Percentiles rank a stretch among this genome's conserved stretches.
These are phyloP conservation scores for Lipomyces sp. DNA, from an alignment of 805 yeast species.

Conservation along the genomic window DNA sequence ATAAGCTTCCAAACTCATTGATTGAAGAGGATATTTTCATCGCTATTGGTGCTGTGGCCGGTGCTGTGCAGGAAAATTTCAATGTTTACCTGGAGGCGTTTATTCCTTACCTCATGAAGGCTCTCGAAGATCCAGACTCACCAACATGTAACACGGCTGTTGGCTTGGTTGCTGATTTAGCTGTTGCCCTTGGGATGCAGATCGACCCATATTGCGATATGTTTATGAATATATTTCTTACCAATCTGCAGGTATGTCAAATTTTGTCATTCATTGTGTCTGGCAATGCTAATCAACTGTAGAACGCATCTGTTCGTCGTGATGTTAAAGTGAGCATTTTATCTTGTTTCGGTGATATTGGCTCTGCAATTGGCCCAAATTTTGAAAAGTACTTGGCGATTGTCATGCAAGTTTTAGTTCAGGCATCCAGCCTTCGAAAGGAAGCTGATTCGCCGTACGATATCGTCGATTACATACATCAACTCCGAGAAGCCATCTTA, in stretches of 20 bases:
- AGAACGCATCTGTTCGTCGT: conserved; percentile 55
- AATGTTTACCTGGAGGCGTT: conserved; percentile 78
- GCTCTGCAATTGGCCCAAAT: conserved; percentile 78
- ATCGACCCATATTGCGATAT: conserved; percentile 77
- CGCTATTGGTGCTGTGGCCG: conserved; percentile 87
- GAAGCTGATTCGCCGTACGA: conserved; percentile 65
- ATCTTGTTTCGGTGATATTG: conserved; percentile 95
- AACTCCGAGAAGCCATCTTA: conserved; percentile 82
- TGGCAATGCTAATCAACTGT: background rate
- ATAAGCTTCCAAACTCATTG: conserved; percentile 65
- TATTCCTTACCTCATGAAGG: conserved; percentile 78
- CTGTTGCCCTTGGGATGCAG: conserved; percentile 79
- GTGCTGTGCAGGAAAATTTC: conserved; percentile 74
- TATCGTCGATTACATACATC: conserved; percentile 71
- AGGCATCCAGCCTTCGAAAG: conserved; percentile 45
- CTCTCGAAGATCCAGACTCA: conserved; percentile 74
- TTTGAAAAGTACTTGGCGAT: conserved; percentile 78
- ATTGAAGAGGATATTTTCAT: conserved; percentile 94
- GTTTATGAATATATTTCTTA: conserved; percentile 82
- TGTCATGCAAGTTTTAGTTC: conserved; percentile 70
- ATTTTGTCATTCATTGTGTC: conserved; percentile 40
- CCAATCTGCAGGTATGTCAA: conserved; percentile 64
- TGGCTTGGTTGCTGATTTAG: conserved; percentile 91
- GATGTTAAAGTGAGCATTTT: conserved; percentile 86
- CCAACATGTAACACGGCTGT: conserved; percentile 88